Base-by-base conservation (phyloP, 1,284 basidiomycete species). In the Austropuccinia psidii region DNA sequence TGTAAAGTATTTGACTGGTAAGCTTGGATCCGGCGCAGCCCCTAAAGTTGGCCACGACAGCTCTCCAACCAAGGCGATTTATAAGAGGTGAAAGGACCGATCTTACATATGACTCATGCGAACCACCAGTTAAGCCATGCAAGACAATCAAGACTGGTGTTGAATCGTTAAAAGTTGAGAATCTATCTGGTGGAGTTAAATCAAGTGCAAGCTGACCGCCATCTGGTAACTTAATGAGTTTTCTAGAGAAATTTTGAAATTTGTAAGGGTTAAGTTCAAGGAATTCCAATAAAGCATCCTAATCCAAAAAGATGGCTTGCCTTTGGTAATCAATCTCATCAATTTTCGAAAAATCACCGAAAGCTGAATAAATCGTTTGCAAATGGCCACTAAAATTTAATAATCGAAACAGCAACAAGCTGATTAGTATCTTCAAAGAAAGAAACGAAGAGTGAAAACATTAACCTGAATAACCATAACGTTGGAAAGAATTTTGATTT, bases 101-200 rank as follows among this genome's bases (percentile, higher is more conserved):
- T 75, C 91, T 84, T 50, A 96, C 90, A 79, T 95, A 95, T 24
- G 89, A 85, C 84, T 95, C 93, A 80, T 93, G 87, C 15, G 90
- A 91, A 31, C 91, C 92, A 79, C 93, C 93, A 7, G 91, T 91
- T 57, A 95, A 83, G 21, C 92, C 93, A 78, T 96, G 93, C 75
- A 88, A 83, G 11, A 93, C 88, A 13, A 93, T 86, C 62, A 97
- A 83, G 50, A 94, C 88, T 3, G 93, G 92, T 1, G 89, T 85
- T 75, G 88, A 85, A 27, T 86, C 84, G 33, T 83, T 81, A 11
- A 89, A 78, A 15, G 82, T 80, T 27, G 83, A 81, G 73, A 86
- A 83, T 76, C 86, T 85, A 21, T 85, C 50, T 83, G 88, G 73
- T 72, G 80, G 90, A 80, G 83, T 82, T 64, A 89, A 88, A 80